Evolutionary conservation across 148 eudicot genomes (phyloP), one percentile per base, ranked within the genome.

Genomic region (Nepenthes mirabilis): DNA sequence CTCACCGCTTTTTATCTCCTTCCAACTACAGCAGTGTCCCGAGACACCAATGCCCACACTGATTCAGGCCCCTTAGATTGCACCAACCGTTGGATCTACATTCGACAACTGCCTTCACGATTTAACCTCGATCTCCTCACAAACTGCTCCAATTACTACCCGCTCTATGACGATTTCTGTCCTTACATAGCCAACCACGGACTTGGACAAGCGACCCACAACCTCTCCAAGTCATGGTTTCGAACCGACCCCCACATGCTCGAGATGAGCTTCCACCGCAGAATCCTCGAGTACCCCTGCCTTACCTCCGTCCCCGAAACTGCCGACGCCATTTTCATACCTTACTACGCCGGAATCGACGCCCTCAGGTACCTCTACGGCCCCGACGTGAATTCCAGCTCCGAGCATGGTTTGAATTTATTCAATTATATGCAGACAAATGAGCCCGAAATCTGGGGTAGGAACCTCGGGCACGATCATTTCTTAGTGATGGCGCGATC

Each of bases 271-370:
- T 88, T 88, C 80, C 98, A 93, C 67, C 88, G 95, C 7, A 78
- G 96, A 1, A 78, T 93, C 60, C 84, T 86, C 35, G 98, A 93
- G 37, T 88, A 93, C 80, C 91, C 98, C 0, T 93, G 98, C 36
- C 75, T 93, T 8, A 72, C 82, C 32, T 0, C 78, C 36, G 76
- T 82, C 9, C 79, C 86, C 11, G 7, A 9, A 12, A 9, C 12
- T 5, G 81, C 98, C 37, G 52, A 57, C 68, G 98, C 95, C 50
- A 43, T 93, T 14, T 93, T 68, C 65, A 53, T 93, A 54, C 95
- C 98, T 1, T 93, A 88, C 35, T 88, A 88, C 58, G 73, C 80
- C 36, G 82, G 72, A 1, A 62, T 91, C 37, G 94, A 83, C 56
- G 62, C 90, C 43, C 58, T 88, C 10, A 57, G 66, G 5, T 88